Percentiles rank a stretch among this genome's conserved stretches.
Conservation (phyloP, 129 eudicot genomes). For the Apium graveolens region DNA sequence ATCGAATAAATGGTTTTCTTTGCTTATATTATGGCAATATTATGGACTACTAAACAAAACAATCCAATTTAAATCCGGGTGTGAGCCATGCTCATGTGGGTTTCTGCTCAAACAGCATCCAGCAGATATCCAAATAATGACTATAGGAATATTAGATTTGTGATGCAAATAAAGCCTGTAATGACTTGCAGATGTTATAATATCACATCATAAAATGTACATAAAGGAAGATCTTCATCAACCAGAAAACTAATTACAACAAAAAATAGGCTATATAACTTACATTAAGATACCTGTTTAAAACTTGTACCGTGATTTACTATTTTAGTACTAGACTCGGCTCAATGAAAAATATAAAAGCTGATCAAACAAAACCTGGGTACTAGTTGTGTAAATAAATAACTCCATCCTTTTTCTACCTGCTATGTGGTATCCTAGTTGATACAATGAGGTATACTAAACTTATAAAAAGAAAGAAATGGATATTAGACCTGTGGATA, state of each 20-base stretch:
- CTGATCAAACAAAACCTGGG: not conserved
- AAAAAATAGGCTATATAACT: not conserved
- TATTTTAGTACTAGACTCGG: not conserved
- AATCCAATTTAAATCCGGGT: not conserved
- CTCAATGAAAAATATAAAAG: not conserved
- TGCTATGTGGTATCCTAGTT: not conserved
- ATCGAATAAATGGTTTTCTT: not conserved
- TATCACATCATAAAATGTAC: not conserved
- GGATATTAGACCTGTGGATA: conserved; percentile 11
- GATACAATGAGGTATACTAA: not conserved
- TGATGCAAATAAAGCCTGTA: not conserved
- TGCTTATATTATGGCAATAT: not conserved
- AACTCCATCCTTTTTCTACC: not conserved
- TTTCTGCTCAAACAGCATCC: not conserved
- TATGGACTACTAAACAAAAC: not conserved
- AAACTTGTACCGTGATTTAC: not conserved
- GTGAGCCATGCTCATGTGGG: not conserved
- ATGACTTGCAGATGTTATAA: not conserved
- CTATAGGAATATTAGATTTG: not conserved
- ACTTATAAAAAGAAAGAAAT: not conserved
- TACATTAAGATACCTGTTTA: not conserved
- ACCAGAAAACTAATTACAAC: not conserved
- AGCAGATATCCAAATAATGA: not conserved
- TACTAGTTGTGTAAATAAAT: not conserved
- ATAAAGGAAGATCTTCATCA: not conserved